Evolutionary conservation across 1,139 yeast genomes (phyloP).

Genomic region (Yamadazyma blattariae): DNA sequence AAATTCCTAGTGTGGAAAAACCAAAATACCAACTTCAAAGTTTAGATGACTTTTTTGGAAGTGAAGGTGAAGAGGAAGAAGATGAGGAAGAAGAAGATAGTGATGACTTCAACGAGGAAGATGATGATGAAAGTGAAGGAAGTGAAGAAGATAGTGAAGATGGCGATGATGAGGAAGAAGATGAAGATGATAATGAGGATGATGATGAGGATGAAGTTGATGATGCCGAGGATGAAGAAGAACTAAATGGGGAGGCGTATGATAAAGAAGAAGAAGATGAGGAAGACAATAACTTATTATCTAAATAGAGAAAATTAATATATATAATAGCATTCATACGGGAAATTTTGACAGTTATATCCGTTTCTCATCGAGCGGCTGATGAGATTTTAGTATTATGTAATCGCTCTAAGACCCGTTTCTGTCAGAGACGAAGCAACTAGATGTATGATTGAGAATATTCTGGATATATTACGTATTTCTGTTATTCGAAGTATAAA

Average conservation of each 20-base stretch:
- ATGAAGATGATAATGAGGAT: slow-evolving; percentile 3
- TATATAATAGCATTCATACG: too few relatives aligned
- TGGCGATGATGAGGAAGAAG: slow-evolving; percentile 11
- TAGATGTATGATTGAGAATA: too few relatives aligned
- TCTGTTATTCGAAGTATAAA: too few relatives aligned
- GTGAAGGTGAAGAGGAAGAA: slow-evolving; percentile 40
- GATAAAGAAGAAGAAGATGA: slow-evolving; percentile 6
- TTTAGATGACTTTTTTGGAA: slow-evolving; percentile 79
- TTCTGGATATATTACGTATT: too few relatives aligned
- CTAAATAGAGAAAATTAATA: too few relatives aligned
- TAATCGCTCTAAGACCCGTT: too few relatives aligned
- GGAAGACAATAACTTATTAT: not conserved
- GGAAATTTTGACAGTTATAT: too few relatives aligned
- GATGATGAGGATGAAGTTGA: slow-evolving; percentile 5
- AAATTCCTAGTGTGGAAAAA: slow-evolving; percentile 11
- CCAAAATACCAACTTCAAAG: slow-evolving; percentile 63
- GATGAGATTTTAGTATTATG: too few relatives aligned
- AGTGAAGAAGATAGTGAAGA: slow-evolving; percentile 11
- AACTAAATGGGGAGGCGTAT: not conserved
- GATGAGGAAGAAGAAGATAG: slow-evolving; percentile 24
- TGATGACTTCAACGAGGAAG: slow-evolving; percentile 24
- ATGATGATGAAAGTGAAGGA: slow-evolving; percentile 10
- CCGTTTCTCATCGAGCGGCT: too few relatives aligned
- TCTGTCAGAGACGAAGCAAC: too few relatives aligned
- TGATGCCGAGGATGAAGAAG: not conserved